phyloP scores from a whole-genome alignment of 116 monocot species.

The Zostera marina region DNA sequence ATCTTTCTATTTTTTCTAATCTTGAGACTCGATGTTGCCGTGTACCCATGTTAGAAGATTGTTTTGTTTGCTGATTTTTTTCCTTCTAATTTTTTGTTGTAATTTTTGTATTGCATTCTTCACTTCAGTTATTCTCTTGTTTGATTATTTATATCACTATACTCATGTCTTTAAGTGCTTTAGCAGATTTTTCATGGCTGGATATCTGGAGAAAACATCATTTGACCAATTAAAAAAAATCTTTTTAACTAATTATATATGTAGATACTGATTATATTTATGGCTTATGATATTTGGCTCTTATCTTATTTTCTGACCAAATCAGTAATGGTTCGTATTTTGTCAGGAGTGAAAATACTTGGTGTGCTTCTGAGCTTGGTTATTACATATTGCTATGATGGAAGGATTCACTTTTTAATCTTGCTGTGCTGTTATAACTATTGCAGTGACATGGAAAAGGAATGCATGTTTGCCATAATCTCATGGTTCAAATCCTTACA shows the following conservation, averaged over 20 bases:
- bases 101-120: no score
- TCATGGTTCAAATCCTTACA: background rate
- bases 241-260: background rate
- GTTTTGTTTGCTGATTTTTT: background rate
- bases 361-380: slow-evolving; percentile 29
- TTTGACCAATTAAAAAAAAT: background rate
- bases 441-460: slow-evolving; percentile 39
- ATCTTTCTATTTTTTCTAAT: background rate
- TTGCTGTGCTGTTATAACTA: slow-evolving; percentile 53
- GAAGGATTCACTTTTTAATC: slow-evolving; percentile 72
- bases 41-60: no score
- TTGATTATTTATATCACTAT: no score
- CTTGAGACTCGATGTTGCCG: background rate
- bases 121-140: no score
- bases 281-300: background rate
- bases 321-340: slow-evolving; percentile 3
- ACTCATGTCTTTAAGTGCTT: no score
- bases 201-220: no score
- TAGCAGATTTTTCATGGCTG: no score
- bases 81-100: background rate
- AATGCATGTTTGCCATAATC: background rate
- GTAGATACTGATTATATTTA: background rate
- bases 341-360: slow-evolving; percentile 5
- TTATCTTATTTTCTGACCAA: slow-evolving; percentile 1
- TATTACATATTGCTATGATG: slow-evolving; percentile 61